Evolutionary conservation across 805 yeast species (phyloP).

Genomic region (Metschnikowia bowlesiae): DNA sequence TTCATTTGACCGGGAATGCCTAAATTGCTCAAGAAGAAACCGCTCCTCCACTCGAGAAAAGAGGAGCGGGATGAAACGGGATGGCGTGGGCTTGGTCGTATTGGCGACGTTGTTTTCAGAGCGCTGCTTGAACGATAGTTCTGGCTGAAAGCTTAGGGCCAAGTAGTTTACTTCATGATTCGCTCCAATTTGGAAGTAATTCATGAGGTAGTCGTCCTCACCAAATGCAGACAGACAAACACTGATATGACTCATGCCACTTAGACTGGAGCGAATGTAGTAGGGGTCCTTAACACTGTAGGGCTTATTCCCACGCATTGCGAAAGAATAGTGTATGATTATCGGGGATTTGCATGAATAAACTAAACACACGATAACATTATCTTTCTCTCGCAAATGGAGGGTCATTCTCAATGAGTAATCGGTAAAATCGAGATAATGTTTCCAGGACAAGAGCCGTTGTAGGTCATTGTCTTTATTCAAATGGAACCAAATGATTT

Average conservation of each 20-base stretch:
- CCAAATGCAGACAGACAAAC: constrained; percentile 1
- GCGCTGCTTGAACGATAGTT: background rate
- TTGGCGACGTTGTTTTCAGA: background rate
- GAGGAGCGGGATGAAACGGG: background rate
- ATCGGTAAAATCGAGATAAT: constrained; percentile 53
- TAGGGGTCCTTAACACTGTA: constrained; percentile 37
- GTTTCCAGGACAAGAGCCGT: constrained; percentile 69
- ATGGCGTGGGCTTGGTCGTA: background rate
- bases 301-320: constrained; percentile 29
- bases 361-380: constrained; percentile 15
- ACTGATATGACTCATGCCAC: background rate
- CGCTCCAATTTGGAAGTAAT: background rate
- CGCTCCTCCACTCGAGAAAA: background rate
- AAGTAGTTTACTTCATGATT: background rate
- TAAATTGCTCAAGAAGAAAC: background rate
- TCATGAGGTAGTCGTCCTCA: background rate
- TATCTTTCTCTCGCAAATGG: constrained; percentile 14
- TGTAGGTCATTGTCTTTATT: constrained; percentile 23
- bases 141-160: background rate
- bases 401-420: constrained; percentile 40
- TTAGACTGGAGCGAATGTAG: constrained; percentile 4
- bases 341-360: constrained; percentile 31
- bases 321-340: constrained; percentile 31
- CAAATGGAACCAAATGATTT: constrained; percentile 51
- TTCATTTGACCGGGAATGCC: background rate